These are phyloP conservation scores for Chytridiales sp. DNA, from an alignment of 371 early-diverging fungal species.

Conservation along the genomic window DNA sequence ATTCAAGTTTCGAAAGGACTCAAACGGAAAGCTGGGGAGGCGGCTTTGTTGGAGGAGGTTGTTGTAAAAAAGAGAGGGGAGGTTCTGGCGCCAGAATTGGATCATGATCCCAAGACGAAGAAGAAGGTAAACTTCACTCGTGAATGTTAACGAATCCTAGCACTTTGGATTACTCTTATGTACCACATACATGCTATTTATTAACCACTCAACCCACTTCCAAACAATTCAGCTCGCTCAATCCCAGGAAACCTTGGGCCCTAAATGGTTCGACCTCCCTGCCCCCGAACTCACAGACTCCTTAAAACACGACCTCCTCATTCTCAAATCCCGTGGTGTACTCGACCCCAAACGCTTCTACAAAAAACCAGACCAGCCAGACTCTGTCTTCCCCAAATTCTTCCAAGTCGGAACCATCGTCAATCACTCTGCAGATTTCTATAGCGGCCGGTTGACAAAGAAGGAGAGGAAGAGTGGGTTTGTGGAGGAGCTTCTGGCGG, in stretches of 20 bases:
- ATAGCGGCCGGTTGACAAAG: slow-evolving; percentile 74
- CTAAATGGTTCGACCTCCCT: slow-evolving; percentile 93
- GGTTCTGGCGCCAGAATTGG: slow-evolving; percentile 27
- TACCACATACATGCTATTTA: background rate
- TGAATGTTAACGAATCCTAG: background rate
- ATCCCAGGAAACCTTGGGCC: slow-evolving; percentile 41
- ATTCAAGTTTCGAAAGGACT: slow-evolving; percentile 17
- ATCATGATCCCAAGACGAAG: slow-evolving; percentile 31
- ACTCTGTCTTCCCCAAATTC: slow-evolving; percentile 69
- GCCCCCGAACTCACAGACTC: slow-evolving; percentile 82
- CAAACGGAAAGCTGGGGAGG: background rate
- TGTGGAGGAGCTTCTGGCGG: slow-evolving; percentile 85
- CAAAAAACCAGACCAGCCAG: slow-evolving; percentile 73
- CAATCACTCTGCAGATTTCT: slow-evolving; percentile 88
- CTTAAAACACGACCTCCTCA: slow-evolving; percentile 81
- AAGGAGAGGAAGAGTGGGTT: slow-evolving; percentile 82
- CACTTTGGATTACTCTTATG: background rate
- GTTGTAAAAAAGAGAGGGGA: slow-evolving; percentile 23
- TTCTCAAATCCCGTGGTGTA: slow-evolving; percentile 82
- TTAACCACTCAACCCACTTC: background rate
- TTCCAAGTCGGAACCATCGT: slow-evolving; percentile 91
- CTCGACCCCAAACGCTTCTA: slow-evolving; percentile 92
- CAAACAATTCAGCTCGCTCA: slow-evolving; percentile 17
- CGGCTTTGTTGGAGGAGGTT: slow-evolving; percentile 23
- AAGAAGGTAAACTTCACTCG: slow-evolving; percentile 27